Percentiles rank a stretch among this genome's conserved stretches.
These are phyloP conservation scores for Halophytophthora polymorphica DNA, from an alignment of 352 stramenopile species.

Conservation along the genomic window DNA sequence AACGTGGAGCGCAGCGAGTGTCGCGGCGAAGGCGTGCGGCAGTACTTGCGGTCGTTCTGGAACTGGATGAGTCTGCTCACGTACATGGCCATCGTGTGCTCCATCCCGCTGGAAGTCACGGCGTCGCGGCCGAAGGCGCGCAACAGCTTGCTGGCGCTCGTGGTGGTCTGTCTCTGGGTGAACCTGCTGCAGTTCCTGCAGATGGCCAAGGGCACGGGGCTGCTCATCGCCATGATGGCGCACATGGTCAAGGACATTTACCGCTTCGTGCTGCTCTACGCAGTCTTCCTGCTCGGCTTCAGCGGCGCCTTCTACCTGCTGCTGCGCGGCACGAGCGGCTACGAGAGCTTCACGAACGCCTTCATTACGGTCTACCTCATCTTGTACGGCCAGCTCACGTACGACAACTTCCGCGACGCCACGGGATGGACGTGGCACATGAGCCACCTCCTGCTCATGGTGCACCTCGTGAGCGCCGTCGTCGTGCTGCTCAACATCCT, in stretches of 20 bases:
- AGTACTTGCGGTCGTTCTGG: conserved; percentile 62
- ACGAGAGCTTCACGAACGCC: conserved; percentile 53
- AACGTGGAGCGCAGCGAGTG: conserved; percentile 51
- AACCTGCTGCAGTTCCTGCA: conserved; percentile 73
- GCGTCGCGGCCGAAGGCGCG: conserved; percentile 27
- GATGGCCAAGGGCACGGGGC: conserved; percentile 47
- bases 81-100: conserved; percentile 42
- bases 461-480: conserved; percentile 49
- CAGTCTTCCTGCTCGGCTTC: conserved; percentile 67
- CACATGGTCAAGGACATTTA: conserved; percentile 70
- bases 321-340: conserved; percentile 48
- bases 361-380: conserved; percentile 78
- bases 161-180: conserved; percentile 64
- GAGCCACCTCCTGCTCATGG: conserved; percentile 48
- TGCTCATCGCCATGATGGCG: conserved; percentile 78
- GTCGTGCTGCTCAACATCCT: conserved; percentile 72
- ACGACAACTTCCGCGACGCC: conserved; percentile 33
- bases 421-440: conserved; percentile 47
- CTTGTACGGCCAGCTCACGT: conserved; percentile 67
- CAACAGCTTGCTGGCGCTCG: conserved; percentile 49
- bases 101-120: conserved; percentile 51
- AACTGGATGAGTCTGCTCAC: conserved; percentile 53
- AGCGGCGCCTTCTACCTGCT: conserved; percentile 72
- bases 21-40: conserved; percentile 30
- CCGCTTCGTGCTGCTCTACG: conserved; percentile 69